Evolutionary conservation across 495 filamentous ascomycete genomes (phyloP).

Genomic region (Neurospora sp.): DNA sequence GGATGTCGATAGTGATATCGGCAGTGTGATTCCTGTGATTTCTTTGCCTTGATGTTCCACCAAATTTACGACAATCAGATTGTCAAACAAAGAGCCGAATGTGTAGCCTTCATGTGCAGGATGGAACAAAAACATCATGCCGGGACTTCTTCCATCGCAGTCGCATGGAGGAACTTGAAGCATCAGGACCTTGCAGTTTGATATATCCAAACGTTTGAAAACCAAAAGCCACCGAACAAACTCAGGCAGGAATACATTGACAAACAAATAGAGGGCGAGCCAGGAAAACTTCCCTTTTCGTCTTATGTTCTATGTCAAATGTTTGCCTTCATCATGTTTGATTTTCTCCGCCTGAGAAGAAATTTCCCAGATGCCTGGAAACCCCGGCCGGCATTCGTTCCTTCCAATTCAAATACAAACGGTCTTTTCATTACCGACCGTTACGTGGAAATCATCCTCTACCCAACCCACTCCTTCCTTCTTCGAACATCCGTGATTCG

Average conservation of each 20-base stretch:
- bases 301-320: background rate
- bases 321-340: background rate
- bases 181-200: background rate
- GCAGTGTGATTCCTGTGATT: background rate
- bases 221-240: background rate
- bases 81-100: background rate
- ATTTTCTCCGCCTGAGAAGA: background rate
- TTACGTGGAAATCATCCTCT: background rate
- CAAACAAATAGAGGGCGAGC: background rate
- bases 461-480: background rate
- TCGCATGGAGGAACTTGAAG: background rate
- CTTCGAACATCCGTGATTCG: background rate
- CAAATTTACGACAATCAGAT: background rate
- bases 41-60: background rate
- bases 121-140: background rate
- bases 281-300: background rate
- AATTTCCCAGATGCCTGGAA: background rate
- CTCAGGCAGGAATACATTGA: background rate
- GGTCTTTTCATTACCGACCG: background rate
- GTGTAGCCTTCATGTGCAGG: background rate
- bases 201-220: background rate
- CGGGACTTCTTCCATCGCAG: background rate
- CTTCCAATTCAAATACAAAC: background rate
- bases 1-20: background rate
- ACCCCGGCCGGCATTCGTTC: background rate